Conservation (phyloP, 208 protist species). For the Leishmania braziliensis region DNA sequence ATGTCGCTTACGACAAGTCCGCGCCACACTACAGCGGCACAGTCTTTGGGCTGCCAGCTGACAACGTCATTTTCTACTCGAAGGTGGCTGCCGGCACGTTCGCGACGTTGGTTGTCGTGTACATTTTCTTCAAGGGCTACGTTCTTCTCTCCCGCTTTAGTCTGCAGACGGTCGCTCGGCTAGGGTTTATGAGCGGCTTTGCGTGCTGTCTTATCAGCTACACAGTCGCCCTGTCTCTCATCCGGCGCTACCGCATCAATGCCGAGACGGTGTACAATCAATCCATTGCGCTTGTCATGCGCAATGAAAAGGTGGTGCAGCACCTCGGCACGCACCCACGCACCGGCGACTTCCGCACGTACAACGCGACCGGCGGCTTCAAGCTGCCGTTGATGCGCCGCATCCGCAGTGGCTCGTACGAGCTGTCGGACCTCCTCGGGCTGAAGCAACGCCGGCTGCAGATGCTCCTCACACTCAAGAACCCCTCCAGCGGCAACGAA, state of each 20-base stretch:
- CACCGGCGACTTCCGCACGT: constrained; percentile 86
- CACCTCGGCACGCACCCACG: constrained; percentile 81
- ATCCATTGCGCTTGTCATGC: constrained; percentile 86
- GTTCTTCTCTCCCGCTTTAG: constrained; percentile 69
- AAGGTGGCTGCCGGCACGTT: constrained; percentile 56
- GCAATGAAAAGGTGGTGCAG: constrained; percentile 74
- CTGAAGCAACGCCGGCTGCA: constrained; percentile 80
- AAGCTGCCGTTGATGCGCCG: constrained; percentile 81
- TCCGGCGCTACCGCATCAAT: constrained; percentile 75
- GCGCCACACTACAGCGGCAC: constrained; percentile 67
- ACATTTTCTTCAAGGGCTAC: constrained; percentile 86
- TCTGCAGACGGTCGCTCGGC: constrained; percentile 75
- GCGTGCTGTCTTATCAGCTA: constrained; percentile 65
- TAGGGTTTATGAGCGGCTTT: constrained; percentile 86
- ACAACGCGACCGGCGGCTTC: constrained; percentile 77
- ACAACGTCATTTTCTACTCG: constrained; percentile 82
- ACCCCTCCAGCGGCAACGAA: constrained; percentile 61
- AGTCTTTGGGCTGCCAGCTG: constrained; percentile 79
- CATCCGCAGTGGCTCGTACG: constrained; percentile 85
- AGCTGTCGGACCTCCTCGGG: constrained; percentile 79
- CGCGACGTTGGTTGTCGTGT: constrained; percentile 40
- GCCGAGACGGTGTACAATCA: constrained; percentile 90
- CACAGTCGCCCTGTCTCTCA: constrained; percentile 51
- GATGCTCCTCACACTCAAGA: constrained; percentile 89
- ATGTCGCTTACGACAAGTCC: constrained; percentile 76